Base-by-base conservation (phyloP, 164 flowering plant genomes). In the Magnolia kwangsiensis region DNA sequence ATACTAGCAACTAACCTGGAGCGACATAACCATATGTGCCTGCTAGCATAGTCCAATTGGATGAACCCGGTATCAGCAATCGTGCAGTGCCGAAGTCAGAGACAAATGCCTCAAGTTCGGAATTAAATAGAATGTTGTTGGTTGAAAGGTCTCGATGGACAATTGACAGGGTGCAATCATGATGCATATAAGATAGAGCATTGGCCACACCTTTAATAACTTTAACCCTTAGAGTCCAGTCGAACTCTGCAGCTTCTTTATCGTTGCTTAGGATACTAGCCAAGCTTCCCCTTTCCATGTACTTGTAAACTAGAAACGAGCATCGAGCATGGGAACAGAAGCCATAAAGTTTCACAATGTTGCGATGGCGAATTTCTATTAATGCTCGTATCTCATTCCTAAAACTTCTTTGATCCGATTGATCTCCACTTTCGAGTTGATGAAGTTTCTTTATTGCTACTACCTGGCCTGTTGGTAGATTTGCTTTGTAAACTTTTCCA, bases 21-120 rank as follows among this genome's bases (percentile, higher is more conserved):
- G 94, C 94, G 85, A 86, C 86, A 85, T 89, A 90, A 63, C 94
- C 94, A 76, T 83, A 85, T 9, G 94, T 81, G 1, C 94, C 94
- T 23, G 87, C 94, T 74, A 82, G 80, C 1, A 73, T 8, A 7
- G 91, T 87, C 91, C 90, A 90, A 45, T 81, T 85, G 1, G 89
- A 84, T 51, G 89, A 76, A 74, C 83, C 78, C 7, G 89, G 51
- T 45, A 51, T 74, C 75, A 90, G 72, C 51, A 89, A 63, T 72
- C 82, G 89, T 9, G 91, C 91, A 0, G 86, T 87, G 55, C 91
- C 94, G 67, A 90, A 90, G 81, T 90, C 94, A 1, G 91, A 75
- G 4, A 90, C 83, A 11, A 79, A 77, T 0, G 94, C 80, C 75
- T 82, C 92, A 3, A 74, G 81, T 0, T 76, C 90, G 20, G 76